Percentiles rank a stretch among this genome's conserved stretches.
Evolutionary conservation across 2,329 filamentous ascomycete genomes (phyloP).

Genomic region (Talaromyces sp.): DNA sequence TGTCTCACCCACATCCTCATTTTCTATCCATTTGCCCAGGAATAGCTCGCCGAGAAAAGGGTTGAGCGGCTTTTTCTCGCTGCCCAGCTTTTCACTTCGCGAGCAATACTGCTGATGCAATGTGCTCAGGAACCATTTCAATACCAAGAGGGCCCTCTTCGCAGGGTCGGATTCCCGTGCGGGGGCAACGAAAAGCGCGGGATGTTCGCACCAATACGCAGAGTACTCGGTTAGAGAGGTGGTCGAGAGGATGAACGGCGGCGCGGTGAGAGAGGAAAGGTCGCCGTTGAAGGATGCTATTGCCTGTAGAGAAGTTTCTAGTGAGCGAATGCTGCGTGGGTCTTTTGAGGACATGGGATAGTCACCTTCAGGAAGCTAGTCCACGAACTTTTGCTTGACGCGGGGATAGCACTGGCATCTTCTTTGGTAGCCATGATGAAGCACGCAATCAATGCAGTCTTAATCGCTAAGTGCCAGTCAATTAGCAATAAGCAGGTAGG

Average conservation of each 20-base stretch:
- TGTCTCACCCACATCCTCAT: slow-evolving; percentile 64
- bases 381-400: slow-evolving; percentile 12
- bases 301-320: slow-evolving; percentile 39
- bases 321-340: background rate
- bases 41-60: slow-evolving; percentile 95
- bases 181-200: slow-evolving; percentile 72
- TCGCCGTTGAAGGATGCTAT: slow-evolving; percentile 80
- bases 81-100: slow-evolving; percentile 73
- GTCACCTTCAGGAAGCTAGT: slow-evolving; percentile 15
- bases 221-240: slow-evolving; percentile 77
- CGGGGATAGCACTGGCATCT: slow-evolving; percentile 10
- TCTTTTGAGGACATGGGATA: background rate
- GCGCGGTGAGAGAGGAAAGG: slow-evolving; percentile 72
- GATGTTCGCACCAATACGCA: slow-evolving; percentile 77
- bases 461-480: background rate
- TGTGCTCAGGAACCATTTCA: slow-evolving; percentile 94
- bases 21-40: slow-evolving; percentile 82
- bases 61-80: slow-evolving; percentile 97
- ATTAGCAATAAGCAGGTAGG: background rate
- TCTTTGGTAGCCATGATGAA: slow-evolving; percentile 12
- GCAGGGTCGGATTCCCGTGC: slow-evolving; percentile 71
- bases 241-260: slow-evolving; percentile 74
- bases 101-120: slow-evolving; percentile 78
- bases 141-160: slow-evolving; percentile 77
- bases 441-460: background rate